These are phyloP conservation scores for Hansenula anomala DNA, from an alignment of 1,139 yeast species.

Conservation along the genomic window DNA sequence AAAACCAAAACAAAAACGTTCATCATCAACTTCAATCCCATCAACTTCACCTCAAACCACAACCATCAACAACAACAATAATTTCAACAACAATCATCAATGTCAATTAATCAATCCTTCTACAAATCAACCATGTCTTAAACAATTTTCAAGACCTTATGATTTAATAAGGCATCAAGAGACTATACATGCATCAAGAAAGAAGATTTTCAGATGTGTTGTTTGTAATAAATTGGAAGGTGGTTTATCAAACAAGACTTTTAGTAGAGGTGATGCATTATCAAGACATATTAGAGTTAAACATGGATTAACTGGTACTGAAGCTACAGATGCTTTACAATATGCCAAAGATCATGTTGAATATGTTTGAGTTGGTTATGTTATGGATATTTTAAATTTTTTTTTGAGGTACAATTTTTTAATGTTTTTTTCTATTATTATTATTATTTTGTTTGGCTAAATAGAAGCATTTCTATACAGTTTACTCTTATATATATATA, in stretches of 20 bases:
- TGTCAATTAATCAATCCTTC: constrained; percentile 60
- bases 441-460: no score
- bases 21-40: neutral
- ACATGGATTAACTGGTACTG: constrained; percentile 67
- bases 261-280: constrained; percentile 90
- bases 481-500: neutral
- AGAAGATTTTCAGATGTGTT: constrained; percentile 81
- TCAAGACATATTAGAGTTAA: constrained; percentile 90
- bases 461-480: neutral
- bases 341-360: constrained; percentile 76
- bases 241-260: constrained; percentile 55
- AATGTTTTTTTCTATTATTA: no score
- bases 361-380: constrained; percentile 29
- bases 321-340: constrained; percentile 65
- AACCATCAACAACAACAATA: neutral
- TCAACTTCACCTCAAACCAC: constrained; percentile 7
- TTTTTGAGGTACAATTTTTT: no score
- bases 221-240: constrained; percentile 56
- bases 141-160: constrained; percentile 88
- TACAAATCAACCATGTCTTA: constrained; percentile 62
- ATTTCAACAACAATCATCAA: constrained; percentile 29
- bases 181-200: constrained; percentile 87
- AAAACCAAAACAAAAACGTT: constrained; percentile 1
- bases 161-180: constrained; percentile 95
- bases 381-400: no score